phyloP scores from a whole-genome alignment of 2,329 filamentous ascomycete genomes.

The Aspergillus sp. region DNA sequence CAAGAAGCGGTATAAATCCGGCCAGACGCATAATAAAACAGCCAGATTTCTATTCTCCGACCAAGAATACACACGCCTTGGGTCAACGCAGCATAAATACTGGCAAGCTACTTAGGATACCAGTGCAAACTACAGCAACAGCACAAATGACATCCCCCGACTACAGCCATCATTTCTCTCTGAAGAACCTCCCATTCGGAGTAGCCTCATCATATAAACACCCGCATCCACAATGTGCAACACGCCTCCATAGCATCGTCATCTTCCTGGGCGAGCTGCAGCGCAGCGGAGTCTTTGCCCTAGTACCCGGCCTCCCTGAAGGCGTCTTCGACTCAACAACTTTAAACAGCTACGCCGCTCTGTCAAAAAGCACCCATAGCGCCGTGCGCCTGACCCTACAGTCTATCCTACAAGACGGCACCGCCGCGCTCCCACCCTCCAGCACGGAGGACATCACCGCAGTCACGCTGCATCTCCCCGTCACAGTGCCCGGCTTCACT shows the following conservation, averaged over 20 bases:
- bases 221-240: constrained; percentile 45
- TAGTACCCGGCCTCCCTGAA: constrained; percentile 17
- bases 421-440: constrained; percentile 11
- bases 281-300: constrained; percentile 25
- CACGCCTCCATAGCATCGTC: constrained; percentile 50
- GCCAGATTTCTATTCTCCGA: not conserved
- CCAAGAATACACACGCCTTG: not conserved
- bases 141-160: constrained; percentile 18
- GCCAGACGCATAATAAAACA: not conserved
- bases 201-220: constrained; percentile 46
- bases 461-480: constrained; percentile 53
- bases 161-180: constrained; percentile 42
- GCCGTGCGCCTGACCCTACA: constrained; percentile 42
- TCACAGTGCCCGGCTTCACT: constrained; percentile 55
- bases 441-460: constrained; percentile 32
- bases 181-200: constrained; percentile 54
- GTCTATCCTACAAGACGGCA: constrained; percentile 6
- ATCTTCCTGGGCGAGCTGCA: constrained; percentile 51
- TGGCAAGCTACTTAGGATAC: not conserved
- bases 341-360: constrained; percentile 51
- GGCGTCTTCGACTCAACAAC: constrained; percentile 33
- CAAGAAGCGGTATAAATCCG: not conserved
- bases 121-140: not conserved
- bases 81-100: not conserved
- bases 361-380: constrained; percentile 38